Percentiles rank a stretch among this genome's conserved stretches.
Evolutionary conservation across 176 grass and related monocot genomes (phyloP).

Genomic region (Avena insularis): DNA sequence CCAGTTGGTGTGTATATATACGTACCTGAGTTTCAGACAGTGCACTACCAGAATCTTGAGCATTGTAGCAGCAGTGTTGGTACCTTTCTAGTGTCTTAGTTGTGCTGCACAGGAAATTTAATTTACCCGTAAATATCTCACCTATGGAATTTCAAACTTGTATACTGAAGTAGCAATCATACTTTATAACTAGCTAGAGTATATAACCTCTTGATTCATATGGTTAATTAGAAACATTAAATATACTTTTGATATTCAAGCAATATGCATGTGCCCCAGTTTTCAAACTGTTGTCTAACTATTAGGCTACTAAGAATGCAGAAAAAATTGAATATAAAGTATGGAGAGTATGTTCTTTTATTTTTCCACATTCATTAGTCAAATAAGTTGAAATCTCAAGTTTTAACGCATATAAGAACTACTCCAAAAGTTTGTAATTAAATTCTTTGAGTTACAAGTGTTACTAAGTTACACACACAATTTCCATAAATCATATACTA

Average conservation of each 20-base stretch:
- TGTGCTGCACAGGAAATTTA: slow-evolving; percentile 50
- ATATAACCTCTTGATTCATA: neutral
- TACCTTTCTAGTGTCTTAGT: slow-evolving; percentile 83
- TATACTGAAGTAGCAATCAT: neutral
- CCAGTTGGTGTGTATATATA: neutral
- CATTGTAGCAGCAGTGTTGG: slow-evolving; percentile 81
- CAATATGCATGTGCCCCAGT: too few species aligned
- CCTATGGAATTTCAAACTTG: neutral
- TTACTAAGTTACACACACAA: neutral
- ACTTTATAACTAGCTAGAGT: neutral
- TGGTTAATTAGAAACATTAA: neutral
- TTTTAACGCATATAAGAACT: neutral
- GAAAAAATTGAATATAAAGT: neutral
- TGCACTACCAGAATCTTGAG: slow-evolving; percentile 69
- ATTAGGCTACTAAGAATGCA: neutral
- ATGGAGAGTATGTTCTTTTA: neutral
- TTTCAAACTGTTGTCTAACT: too few species aligned
- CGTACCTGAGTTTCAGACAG: slow-evolving; percentile 81
- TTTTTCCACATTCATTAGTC: neutral
- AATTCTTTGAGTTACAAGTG: neutral
- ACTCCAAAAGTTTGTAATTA: neutral
- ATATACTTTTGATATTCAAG: neutral
- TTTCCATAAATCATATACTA: neutral
- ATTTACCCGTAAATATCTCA: neutral
- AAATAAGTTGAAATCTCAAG: neutral